Base-by-base conservation (phyloP, 2,329 filamentous ascomycete genomes). In the Fusarium longipes region DNA sequence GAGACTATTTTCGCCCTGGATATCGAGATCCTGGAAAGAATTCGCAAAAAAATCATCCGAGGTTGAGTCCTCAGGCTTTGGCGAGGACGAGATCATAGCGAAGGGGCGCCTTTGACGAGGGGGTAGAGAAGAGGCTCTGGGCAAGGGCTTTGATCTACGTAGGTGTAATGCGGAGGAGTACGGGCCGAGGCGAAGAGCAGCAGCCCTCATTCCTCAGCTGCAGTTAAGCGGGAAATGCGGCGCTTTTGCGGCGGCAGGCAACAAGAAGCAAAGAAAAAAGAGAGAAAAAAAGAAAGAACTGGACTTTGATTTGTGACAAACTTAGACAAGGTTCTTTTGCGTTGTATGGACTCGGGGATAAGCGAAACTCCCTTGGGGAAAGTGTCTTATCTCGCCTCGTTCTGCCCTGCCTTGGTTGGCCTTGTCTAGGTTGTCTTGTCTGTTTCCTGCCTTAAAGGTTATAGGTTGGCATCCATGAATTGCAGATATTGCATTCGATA, bases 171-270 rank as follows among this genome's bases (percentile, higher is more conserved):
- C 48, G 59, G 62, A 66, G 44, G 63, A 67, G 52, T 66, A 53
- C 70, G 62, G 63, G 63, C 70, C 56, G 65, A 71, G 66, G 49
- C 70, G 68, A 47, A 65, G 59, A 64, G 57, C 65, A 70, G 67
- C 70, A 71, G 70, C 70, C 62, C 62, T 73, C 71, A 73, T 73
- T 73, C 71, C 71, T 63, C 62, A 47, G 48, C 36, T 51, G 36
- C 17, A 47, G 39, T 50, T 32, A 52, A 42, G 39, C 22, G 40
- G 50, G n/a, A 54, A 45, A 49, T 52, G 57, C 43, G 43, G 44
- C 38, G 57, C 32, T 39, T 33, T 43, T 14, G 30, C 25, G 33
- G 27, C 32, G 63, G 58, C 58, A 61, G 63, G 63, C 63, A 55
- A 53, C 36, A 25, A 38, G 29, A 44, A 33, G 35, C 38, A 40